Base-by-base conservation (phyloP, 345 rosid genomes). In the Bruguiera parviflora region DNA sequence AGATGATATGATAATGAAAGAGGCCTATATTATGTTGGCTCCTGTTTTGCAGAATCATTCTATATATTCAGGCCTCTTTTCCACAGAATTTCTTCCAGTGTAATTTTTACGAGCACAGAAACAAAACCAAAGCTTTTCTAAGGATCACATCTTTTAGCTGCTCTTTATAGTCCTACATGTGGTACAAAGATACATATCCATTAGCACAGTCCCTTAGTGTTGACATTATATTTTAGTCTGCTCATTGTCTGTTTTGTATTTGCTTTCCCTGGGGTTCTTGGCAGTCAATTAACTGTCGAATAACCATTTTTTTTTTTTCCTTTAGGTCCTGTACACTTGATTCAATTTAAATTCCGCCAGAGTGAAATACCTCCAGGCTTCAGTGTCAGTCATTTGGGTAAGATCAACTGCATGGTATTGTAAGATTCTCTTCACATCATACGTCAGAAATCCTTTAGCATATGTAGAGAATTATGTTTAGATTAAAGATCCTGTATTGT, bases 281-380 rank as follows among this genome's bases (percentile, higher is more conserved):
- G 37, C 25, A 61, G 18, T 64, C 32, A 51, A 58, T 11, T 59
- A 64, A 35, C n/a, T 31, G 27, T 71, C 46, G 39, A 72, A 64
- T 27, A 3, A 43, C 49, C 16, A n/a, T n/a, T 3, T 2, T 43
- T 13, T 39, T 65, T 55, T 24, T 43, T 15, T 1, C 55, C 70
- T 78, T 24, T 64, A 92, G 96, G 95, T 78, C 91, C 89, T 64
- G 86, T 94, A 70, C 87, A 89, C 83, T 84, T 85, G 83, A 92
- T 95, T 76, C 93, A 81, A 65, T 92, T 95, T 74, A 92, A 89
- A 83, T 92, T 95, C 70, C 99, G 97, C 59, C 97, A 87, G 79
- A 82, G 85, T 70, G 97, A 91, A 84, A 89, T 95, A 68, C 97
- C 99, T 53, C 93, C 97, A 13, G 87, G 87, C 77, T 95, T 88